A percentile compares a stretch with the other conserved stretches of the same genome.
Conservation (phyloP, 306 rosid species). For the Glycine soja region DNA sequence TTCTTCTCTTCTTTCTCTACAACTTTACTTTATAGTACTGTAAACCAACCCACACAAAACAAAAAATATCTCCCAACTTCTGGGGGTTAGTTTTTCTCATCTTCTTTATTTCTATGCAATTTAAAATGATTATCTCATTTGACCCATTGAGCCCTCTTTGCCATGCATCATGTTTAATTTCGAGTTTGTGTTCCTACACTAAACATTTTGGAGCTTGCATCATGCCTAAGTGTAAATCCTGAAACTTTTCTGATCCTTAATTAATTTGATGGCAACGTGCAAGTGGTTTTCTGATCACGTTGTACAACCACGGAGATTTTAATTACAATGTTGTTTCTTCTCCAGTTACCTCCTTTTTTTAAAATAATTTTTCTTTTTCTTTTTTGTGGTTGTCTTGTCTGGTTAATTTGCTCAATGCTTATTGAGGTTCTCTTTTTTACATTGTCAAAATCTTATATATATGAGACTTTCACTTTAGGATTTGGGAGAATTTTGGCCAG, state of each 20-base stretch:
- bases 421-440: too few relatives aligned
- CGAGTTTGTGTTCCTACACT: neutral
- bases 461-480: neutral
- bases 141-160: neutral
- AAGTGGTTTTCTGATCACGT: too few relatives aligned
- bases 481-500: neutral
- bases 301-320: neutral
- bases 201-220: neutral
- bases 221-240: slow-evolving; percentile 10
- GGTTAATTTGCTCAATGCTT: neutral
- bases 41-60: neutral
- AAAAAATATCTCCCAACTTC: too few relatives aligned
- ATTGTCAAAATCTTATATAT: neutral
- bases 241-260: slow-evolving; percentile 11
- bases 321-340: neutral
- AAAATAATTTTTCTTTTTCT: neutral
- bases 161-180: neutral
- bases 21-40: slow-evolving; percentile 1
- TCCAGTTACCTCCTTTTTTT: neutral
- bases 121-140: neutral
- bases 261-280: too few relatives aligned
- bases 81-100: too few relatives aligned
- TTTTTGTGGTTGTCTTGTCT: neutral
- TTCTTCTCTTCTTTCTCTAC: slow-evolving; percentile 8
- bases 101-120: neutral